Evolutionary conservation across 805 yeast species (phyloP).

Genomic region (Cyberlindnera euphorbiae): DNA sequence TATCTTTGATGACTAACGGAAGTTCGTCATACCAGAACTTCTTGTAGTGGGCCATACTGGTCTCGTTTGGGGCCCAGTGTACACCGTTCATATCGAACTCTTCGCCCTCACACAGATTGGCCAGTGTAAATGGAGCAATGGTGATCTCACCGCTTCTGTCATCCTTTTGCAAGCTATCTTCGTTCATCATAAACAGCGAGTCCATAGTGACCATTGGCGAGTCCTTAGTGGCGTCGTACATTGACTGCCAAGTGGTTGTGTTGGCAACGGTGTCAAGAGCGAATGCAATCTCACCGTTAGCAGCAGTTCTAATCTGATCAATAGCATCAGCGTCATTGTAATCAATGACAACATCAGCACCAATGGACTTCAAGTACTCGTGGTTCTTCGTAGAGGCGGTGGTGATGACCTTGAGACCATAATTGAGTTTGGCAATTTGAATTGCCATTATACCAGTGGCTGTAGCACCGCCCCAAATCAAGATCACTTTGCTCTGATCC

Average conservation of each 20-base stretch:
- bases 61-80: constrained; percentile 23
- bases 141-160: constrained; percentile 30
- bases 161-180: constrained; percentile 23
- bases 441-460: constrained; percentile 54
- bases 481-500: constrained; percentile 34
- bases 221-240: constrained; percentile 32
- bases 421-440: constrained; percentile 50
- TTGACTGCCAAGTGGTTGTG: constrained; percentile 27
- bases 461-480: constrained; percentile 69
- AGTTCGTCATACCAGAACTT: constrained; percentile 26
- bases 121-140: constrained; percentile 31
- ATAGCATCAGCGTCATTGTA: constrained; percentile 43
- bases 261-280: constrained; percentile 33
- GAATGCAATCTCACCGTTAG: constrained; percentile 27
- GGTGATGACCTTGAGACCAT: constrained; percentile 39
- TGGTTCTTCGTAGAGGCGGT: constrained; percentile 48
- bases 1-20: constrained; percentile 21
- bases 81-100: constrained; percentile 30
- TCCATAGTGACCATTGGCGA: constrained; percentile 31
- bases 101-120: constrained; percentile 35
- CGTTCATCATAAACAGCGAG: constrained; percentile 30
- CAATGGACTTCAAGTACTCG: constrained; percentile 36
- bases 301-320: constrained; percentile 35
- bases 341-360: constrained; percentile 50
- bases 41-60: constrained; percentile 23